Conservation (phyloP, 176 grass and related monocot species). For the Aegilops bicornis region DNA sequence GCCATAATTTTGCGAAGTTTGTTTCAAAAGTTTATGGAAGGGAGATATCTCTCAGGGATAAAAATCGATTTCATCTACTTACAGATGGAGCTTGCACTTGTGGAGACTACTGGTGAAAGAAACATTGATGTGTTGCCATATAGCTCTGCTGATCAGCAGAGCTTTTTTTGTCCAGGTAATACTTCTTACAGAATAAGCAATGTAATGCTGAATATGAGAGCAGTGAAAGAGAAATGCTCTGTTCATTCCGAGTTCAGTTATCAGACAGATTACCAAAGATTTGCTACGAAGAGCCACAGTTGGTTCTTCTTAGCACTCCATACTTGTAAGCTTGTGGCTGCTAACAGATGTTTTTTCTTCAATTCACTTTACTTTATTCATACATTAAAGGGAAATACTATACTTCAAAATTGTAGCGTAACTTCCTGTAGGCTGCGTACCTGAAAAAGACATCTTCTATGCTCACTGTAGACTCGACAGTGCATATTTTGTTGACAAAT, state of each 20-base stretch:
- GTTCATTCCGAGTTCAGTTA: slow-evolving; percentile 22
- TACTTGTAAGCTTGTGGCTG: background rate
- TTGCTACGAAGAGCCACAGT: background rate
- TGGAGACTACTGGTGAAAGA: slow-evolving; percentile 73
- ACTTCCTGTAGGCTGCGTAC: slow-evolving; percentile 15
- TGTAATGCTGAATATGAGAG: slow-evolving; percentile 1
- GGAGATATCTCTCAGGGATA: slow-evolving; percentile 68
- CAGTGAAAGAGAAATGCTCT: background rate
- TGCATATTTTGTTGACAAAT: slow-evolving; percentile 6
- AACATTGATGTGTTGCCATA: background rate
- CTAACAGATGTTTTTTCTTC: background rate
- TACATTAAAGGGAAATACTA: background rate
- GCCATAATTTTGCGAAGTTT: slow-evolving; percentile 81
- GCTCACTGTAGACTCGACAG: background rate
- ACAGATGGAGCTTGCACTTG: slow-evolving; percentile 55
- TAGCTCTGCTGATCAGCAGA: background rate
- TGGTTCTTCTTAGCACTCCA: slow-evolving; percentile 1
- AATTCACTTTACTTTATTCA: background rate
- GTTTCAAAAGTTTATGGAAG: slow-evolving; percentile 63
- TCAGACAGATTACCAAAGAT: background rate
- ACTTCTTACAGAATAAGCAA: background rate
- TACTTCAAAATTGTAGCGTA: background rate
- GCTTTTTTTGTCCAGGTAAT: background rate
- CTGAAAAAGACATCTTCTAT: slow-evolving; percentile 6
- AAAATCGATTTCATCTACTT: slow-evolving; percentile 68